Base-by-base conservation (phyloP, 495 filamentous ascomycete genomes). In the Hypoxylon fuscum region DNA sequence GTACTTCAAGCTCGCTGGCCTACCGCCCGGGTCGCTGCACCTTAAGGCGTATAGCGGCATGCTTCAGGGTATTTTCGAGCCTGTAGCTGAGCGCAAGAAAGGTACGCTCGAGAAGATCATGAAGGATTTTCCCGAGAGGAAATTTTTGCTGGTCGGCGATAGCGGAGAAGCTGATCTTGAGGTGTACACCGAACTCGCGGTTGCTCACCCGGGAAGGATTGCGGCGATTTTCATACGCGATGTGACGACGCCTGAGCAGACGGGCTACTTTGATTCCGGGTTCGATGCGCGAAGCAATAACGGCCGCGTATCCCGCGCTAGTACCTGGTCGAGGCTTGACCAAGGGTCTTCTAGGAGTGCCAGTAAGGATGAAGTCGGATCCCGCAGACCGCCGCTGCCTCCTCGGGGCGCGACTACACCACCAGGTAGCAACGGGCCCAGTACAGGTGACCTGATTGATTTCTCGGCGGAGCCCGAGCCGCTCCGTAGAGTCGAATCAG, bases 51-150 rank as follows among this genome's bases (percentile, higher is more conserved):
- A 98, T 74, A 87, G 81, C 46, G 95, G 95, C 23, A 95, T 98
- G 90, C 79, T 99, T 1, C 92, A 97, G 74, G 95, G 95, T 0
- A 97, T 99, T 37, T 97, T 99, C 62, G 95, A 99, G 74, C 96
- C 95, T 15, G 95, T 96, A 2, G 92, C 94, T 0, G 95, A 98
- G 74, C 79, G 93, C 38, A 99, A 99, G 77, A 94, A 91, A 71
- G 86, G 86, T 0, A 89, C 89, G 0, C 77, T 99, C 1, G 93
- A 97, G 60, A 88, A 84, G 59, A 89, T 99, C 29, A 76, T 97
- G 61, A 78, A 83, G 15, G 95, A 99, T 68, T 99, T 98, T 69
- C 95, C 95, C 0, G 81, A 93, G 43, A 81, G 96, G 40, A 89
- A 86, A 59, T 99, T 97, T 72, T 83, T 99, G 7, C 82, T 99